Evolutionary conservation across 805 yeast genomes (phyloP), one percentile per base, ranked within the genome.

Genomic region (Candida krabiensis): DNA sequence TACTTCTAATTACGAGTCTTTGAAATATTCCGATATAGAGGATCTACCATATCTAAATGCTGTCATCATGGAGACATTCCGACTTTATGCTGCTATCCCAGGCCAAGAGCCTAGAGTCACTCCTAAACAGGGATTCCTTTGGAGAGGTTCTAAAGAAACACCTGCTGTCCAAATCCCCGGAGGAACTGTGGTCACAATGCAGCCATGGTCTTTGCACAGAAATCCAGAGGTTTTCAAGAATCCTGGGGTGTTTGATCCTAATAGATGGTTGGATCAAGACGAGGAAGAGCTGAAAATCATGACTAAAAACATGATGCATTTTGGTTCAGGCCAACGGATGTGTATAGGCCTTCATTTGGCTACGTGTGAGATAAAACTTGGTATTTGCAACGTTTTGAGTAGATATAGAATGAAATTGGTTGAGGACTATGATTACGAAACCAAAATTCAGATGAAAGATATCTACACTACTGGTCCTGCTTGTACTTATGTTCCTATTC

Each of bases 291-390:
- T 73, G 23, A 68, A 61, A 37, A 38, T 37, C 7, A 81, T 79
- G 77, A 67, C 69, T 40, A 69, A 64, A 36, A 67, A 68, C 47
- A 73, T 81, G 69, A 73, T 82, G 71, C 79, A 84, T 1, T 83
- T 84, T 63, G 89, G 90, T 1, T 74, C 79, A 28, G 91, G 90
- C 3, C 68, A 79, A 15, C 63, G 88, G 46, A 81, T 82, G 88
- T 83, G 91, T 52, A 63, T 82, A 37, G 90, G 91, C 1, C 73
- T 79, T 78, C 70, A 83, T 53, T 55, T 83, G 28, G 89, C 89
- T 0, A 58, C 75, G 14, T 73, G 75, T 28, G 89, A 82, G 53
- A 79, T 83, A 68, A 83, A 81, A 53, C 50, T 80, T 29, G 70
- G 73, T 9, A 52, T 78, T 19, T 75, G 79, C 8, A 70, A 71